phyloP scores from a whole-genome alignment of 306 rosid genomes.

The Glycine latifolia region DNA sequence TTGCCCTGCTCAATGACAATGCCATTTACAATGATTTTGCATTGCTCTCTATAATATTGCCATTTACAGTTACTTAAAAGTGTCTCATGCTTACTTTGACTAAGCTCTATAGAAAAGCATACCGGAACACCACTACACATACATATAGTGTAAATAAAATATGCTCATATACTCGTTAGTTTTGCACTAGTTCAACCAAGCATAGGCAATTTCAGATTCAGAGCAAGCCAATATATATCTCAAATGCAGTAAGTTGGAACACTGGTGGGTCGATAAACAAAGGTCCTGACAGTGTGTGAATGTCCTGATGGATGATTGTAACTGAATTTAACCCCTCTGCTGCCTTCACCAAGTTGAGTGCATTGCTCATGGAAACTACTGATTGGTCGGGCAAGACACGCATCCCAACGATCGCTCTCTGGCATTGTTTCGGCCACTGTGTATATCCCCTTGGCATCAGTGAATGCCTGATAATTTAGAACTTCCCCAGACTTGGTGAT shows the following conservation, averaged over 20 bases:
- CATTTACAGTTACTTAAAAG: slow-evolving; percentile 31
- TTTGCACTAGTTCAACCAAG: slow-evolving; percentile 47
- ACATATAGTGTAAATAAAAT: slow-evolving; percentile 6
- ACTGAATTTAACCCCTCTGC: slow-evolving; percentile 82
- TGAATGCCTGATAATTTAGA: slow-evolving; percentile 92
- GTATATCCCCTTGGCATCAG: slow-evolving; percentile 77
- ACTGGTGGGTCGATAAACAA: slow-evolving; percentile 67
- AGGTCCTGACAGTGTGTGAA: slow-evolving; percentile 77
- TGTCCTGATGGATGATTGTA: slow-evolving; percentile 85
- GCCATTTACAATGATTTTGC: slow-evolving; percentile 27
- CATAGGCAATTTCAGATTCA: slow-evolving; percentile 7
- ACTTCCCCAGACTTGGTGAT: slow-evolving; percentile 91
- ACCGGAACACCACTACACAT: slow-evolving; percentile 41
- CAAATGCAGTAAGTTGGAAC: slow-evolving; percentile 81
- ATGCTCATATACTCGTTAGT: slow-evolving; percentile 9
- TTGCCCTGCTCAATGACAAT: not conserved
- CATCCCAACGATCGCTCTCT: slow-evolving; percentile 93
- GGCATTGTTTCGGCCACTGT: slow-evolving; percentile 96
- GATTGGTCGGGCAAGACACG: slow-evolving; percentile 93
- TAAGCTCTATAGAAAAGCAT: slow-evolving; percentile 25
- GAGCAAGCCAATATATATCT: slow-evolving; percentile 42
- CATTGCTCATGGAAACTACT: slow-evolving; percentile 91
- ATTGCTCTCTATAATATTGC: slow-evolving; percentile 1
- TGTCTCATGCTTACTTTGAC: slow-evolving; percentile 26
- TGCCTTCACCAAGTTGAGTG: slow-evolving; percentile 70